phyloP scores from a whole-genome alignment of 169 alveolate genomes.

The Cardiosporidium cionae region DNA sequence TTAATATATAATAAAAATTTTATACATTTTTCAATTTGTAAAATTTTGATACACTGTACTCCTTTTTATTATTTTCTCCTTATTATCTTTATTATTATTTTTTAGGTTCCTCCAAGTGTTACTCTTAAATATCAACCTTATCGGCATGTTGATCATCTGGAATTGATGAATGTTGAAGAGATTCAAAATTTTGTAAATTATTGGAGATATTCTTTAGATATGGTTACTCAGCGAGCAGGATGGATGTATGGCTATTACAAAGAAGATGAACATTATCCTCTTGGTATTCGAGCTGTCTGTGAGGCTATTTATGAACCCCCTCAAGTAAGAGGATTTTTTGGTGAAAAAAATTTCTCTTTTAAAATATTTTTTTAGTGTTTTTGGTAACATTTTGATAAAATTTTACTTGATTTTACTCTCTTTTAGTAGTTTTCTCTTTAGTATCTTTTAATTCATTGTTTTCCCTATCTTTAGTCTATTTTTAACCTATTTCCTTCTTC shows the following conservation, averaged over 20 bases:
- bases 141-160: constrained; percentile 95
- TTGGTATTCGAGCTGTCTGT: constrained; percentile 91
- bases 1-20: neutral
- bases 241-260: constrained; percentile 95
- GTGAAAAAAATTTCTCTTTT: neutral
- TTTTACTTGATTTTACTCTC: too few relatives aligned
- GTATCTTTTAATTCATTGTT: too few relatives aligned
- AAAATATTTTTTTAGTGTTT: too few relatives aligned
- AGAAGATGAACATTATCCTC: constrained; percentile 90
- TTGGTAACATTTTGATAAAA: too few relatives aligned
- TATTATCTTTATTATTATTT: neutral
- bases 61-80: neutral
- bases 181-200: constrained; percentile 79
- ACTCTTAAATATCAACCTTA: constrained; percentile 86
- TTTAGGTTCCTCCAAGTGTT: constrained; percentile 86
- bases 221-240: constrained; percentile 87
- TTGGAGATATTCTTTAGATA: constrained; percentile 77
- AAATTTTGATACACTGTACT: neutral
- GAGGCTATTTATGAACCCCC: constrained; percentile 34
- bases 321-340: constrained; percentile 6
- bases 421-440: too few relatives aligned
- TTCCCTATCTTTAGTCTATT: too few relatives aligned
- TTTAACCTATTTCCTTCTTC: neutral
- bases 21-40: constrained; percentile 1
- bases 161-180: constrained; percentile 90